phyloP scores from a whole-genome alignment of 371 early-diverging fungal species.

The Apophysomyces variabilis region DNA sequence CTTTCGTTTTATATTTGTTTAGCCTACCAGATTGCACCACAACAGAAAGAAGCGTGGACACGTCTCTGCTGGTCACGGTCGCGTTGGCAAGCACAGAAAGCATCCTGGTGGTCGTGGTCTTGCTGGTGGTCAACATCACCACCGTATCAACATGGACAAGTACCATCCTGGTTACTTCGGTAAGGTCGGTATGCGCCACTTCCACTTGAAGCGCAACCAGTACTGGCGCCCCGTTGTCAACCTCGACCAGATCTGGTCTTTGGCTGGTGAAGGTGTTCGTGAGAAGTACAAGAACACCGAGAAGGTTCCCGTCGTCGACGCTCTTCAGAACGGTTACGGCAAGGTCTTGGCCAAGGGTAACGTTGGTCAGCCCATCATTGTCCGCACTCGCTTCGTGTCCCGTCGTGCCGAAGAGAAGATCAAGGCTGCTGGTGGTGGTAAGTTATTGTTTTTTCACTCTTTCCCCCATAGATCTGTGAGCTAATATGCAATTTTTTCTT shows the following conservation, averaged over 20 bases:
- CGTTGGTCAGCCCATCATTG: conserved; percentile 95
- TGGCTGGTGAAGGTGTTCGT: conserved; percentile 93
- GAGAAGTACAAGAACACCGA: conserved; percentile 88
- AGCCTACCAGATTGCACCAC: conserved; percentile 88
- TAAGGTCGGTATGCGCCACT: conserved; percentile 99
- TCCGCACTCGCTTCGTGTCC: conserved; percentile 97
- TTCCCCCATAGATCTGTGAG: background rate
- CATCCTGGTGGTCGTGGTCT: conserved; percentile 99
- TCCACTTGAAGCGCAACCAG: conserved; percentile 96
- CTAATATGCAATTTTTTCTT: background rate
- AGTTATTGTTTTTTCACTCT: background rate
- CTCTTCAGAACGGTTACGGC: conserved; percentile 91
- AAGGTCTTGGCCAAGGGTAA: conserved; percentile 98
- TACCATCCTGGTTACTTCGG: conserved; percentile 99
- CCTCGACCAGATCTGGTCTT: conserved; percentile 94
- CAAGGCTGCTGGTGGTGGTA: conserved; percentile 96
- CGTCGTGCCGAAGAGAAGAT: conserved; percentile 98
- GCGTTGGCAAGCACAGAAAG: conserved; percentile 99
- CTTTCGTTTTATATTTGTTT: conserved; percentile 12
- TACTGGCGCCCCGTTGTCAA: conserved; percentile 91
- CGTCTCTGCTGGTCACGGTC: conserved; percentile 95
- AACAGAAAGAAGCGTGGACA: conserved; percentile 93
- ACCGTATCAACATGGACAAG: conserved; percentile 99
- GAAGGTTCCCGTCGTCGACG: conserved; percentile 94
- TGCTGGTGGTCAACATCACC: conserved; percentile 99